A percentile compares a stretch with the other conserved stretches of the same genome.
phyloP scores from a whole-genome alignment of 2,329 filamentous ascomycete species.

The Pezizomycotina sp. region DNA sequence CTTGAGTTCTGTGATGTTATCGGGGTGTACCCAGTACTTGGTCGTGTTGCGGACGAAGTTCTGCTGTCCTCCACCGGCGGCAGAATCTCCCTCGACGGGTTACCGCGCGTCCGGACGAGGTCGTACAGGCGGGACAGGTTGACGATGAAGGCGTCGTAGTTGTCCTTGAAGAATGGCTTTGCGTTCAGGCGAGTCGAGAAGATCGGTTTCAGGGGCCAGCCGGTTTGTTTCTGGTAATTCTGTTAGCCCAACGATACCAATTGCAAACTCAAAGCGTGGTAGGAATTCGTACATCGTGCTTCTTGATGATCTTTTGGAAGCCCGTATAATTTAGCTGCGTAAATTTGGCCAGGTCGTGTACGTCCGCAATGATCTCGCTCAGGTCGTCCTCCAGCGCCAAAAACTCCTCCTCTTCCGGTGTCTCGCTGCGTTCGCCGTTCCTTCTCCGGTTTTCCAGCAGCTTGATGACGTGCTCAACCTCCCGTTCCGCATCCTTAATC shows the following conservation, averaged over 20 bases:
- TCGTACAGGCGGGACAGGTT: slow-evolving; percentile 93
- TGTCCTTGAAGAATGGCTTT: slow-evolving; percentile 97
- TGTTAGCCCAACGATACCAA: slow-evolving; percentile 3
- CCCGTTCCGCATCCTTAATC: slow-evolving; percentile 72
- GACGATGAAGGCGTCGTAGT: slow-evolving; percentile 90
- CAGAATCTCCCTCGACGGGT: slow-evolving; percentile 77
- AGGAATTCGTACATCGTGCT: slow-evolving; percentile 62
- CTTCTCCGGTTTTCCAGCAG: slow-evolving; percentile 46
- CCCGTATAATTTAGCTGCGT: slow-evolving; percentile 97
- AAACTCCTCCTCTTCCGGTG: slow-evolving; percentile 77
- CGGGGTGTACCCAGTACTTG: slow-evolving; percentile 98
- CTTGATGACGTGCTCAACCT: slow-evolving; percentile 74
- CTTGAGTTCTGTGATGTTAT: slow-evolving; percentile 96
- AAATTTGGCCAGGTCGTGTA: slow-evolving; percentile 95
- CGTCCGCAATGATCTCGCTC: slow-evolving; percentile 95
- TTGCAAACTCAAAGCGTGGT: background rate
- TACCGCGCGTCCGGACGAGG: slow-evolving; percentile 78
- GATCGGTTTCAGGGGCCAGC: slow-evolving; percentile 85
- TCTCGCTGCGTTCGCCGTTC: slow-evolving; percentile 23
- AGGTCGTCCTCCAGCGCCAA: slow-evolving; percentile 83
- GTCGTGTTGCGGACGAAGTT: slow-evolving; percentile 95
- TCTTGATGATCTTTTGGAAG: slow-evolving; percentile 99
- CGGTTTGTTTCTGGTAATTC: slow-evolving; percentile 64
- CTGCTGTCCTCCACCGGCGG: slow-evolving; percentile 79
- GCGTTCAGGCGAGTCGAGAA: slow-evolving; percentile 88